Base-by-base conservation (phyloP, 1,284 basidiomycete genomes). In the Cryptococcus sp. region DNA sequence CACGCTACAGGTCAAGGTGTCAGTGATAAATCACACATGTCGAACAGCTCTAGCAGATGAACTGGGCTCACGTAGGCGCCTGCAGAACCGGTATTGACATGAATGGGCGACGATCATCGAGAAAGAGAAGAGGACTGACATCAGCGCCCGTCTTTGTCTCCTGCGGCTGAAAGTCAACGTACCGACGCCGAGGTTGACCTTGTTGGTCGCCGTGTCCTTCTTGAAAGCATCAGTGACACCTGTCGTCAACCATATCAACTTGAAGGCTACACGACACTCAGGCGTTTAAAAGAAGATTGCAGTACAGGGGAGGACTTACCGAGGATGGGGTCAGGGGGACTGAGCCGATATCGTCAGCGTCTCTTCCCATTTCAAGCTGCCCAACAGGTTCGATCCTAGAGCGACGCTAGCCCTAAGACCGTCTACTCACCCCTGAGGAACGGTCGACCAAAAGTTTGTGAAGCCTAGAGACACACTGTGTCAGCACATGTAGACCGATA, bases 141-240 rank as follows among this genome's bases (percentile, higher is more conserved):
- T 23, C 10, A 19, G 30, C 48, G 11, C 17, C n/a, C 8, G 20
- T 5, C 17, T 8, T 13, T 5, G 6, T n/a, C 45, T 15, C 4
- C 23, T 10, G 16, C 15, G 35, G 40, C 25, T 6, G 16, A 15
- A 17, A n/a, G 23, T 43, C 20, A 53, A 60, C 74, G 56, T 90
- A 75, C 91, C 91, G 66, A 93, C 92, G 76, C 94, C 94, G 56
- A 98, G 83, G 82, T 98, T 98, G 76, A 97, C 95, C 81, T 98
- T 98, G 69, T 87, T 86, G 15, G 89, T 81, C 75, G 89, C 85
- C 67, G 86, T 87, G 85, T 95, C 91, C 57, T 89, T 88, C 82
- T 94, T 96, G 66, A 70, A 73, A 16, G 64, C 63, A 30, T 73
- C 72, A 41, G 66, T 68, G 30, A 73, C 72, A 63, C 71, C 69